Evolutionary conservation across 371 early-diverging fungal species (phyloP).

Genomic region (Actinomortierella wolfii): DNA sequence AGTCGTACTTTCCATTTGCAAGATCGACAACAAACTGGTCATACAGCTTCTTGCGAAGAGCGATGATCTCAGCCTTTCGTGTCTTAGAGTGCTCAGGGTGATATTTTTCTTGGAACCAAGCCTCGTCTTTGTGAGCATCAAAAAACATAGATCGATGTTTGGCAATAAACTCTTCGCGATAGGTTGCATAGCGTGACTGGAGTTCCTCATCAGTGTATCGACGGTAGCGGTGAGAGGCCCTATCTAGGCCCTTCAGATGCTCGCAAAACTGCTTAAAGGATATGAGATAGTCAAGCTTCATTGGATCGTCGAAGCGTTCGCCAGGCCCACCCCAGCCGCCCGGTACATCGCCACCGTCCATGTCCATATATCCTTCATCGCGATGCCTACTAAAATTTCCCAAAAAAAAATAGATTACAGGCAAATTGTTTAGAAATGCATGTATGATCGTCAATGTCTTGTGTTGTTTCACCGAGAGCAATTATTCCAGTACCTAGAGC

Average conservation of each 20-base stretch:
- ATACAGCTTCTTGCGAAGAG: slow-evolving; percentile 59
- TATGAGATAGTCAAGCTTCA: slow-evolving; percentile 77
- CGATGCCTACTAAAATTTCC: slow-evolving; percentile 16
- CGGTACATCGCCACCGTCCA: slow-evolving; percentile 27
- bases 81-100: slow-evolving; percentile 68
- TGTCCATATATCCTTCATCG: slow-evolving; percentile 35
- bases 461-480: neutral
- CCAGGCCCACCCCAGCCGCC: slow-evolving; percentile 24
- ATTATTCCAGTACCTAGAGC: slow-evolving; percentile 31
- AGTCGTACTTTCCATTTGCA: slow-evolving; percentile 75
- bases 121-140: slow-evolving; percentile 77
- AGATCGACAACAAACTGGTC: slow-evolving; percentile 67
- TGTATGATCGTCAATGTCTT: neutral
- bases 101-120: slow-evolving; percentile 94
- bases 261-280: slow-evolving; percentile 83
- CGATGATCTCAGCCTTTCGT: slow-evolving; percentile 60
- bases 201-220: slow-evolving; percentile 81
- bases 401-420: neutral
- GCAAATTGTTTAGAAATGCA: too few species aligned
- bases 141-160: slow-evolving; percentile 77
- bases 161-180: slow-evolving; percentile 76
- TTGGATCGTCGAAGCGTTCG: slow-evolving; percentile 65
- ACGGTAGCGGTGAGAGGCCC: slow-evolving; percentile 46
- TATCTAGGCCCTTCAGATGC: slow-evolving; percentile 57
- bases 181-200: slow-evolving; percentile 75